Base-by-base conservation (phyloP, 148 eudicot genomes). In the Salicornia ramosissima region DNA sequence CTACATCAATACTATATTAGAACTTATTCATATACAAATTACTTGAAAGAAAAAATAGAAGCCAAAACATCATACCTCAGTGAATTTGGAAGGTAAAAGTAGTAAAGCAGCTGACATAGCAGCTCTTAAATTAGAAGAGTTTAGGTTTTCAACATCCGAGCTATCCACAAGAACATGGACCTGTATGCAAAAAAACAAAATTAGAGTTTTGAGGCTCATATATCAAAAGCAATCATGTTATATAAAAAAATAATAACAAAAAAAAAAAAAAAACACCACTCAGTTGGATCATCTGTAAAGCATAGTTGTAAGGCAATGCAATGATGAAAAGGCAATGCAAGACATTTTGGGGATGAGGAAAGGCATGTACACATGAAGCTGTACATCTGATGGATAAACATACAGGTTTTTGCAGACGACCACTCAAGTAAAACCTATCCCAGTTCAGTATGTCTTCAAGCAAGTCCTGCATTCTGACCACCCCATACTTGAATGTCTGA, bases 391-490 rank as follows among this genome's bases (percentile, higher is more conserved):
- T 46, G 46, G 29, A 8, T 24, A 36, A n/a, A 79, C 92, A 36
- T 90, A 93, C 98, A 74, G 96, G 99, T 75, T 94, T 94, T 67
- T 94, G 99, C 60, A 94, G 71, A 49, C 99, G 97, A 60, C 99
- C 99, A 68, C 90, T 78, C 57, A 95, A 72, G 74, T 95, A 95
- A 77, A 95, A 86, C 53, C 55, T 88, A 55, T 95, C 85, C 99
- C 99, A 95, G 33, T 84, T 82, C 62, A 74, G 70, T 65, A 91
- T 14, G 45, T 95, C 99, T 71, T 81, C 81, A 68, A 87, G 71
- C 77, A 91, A 83, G 68, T 91, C 93, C 79, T 84, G 85, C 90
- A 75, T 83, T 71, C 91, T 87, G 58, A 95, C 96, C 59, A 91
- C 99, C 52, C 97, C 96, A 50, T 95, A 95, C 82, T 95, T 95